Evolutionary conservation across 352 stramenopile genomes (phyloP), one percentile per base, ranked within the genome.

Genomic region (Globisporangium mamillatum): DNA sequence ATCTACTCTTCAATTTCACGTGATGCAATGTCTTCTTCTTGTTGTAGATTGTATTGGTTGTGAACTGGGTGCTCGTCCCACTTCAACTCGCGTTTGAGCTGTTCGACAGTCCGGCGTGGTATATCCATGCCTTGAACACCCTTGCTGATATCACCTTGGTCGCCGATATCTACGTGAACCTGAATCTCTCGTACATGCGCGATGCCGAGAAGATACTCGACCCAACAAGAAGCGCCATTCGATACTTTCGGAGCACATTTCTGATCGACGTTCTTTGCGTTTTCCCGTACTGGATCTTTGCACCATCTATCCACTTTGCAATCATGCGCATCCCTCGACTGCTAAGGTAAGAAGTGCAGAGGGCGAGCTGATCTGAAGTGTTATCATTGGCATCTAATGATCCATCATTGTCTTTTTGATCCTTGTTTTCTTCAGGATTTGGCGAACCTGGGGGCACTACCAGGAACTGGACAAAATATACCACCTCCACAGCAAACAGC

Each of bases 131-230:
- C 3, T 1, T 77, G 0, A 85, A 89, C 53, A 44, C 54, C 0
- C 5, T 89, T 12, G 75, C 73, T 6, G 77, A 78, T 48, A 4
- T 76, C 12, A 52, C 74, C 1, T 54, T 90, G 4, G 69, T 70
- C 9, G 64, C 72, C 10, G 81, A 90, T 29, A 63, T 91, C 4
- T 69, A 88, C n/a, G 27, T 89, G 5, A 91, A 89, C 60, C 78
- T 89, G 27, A 86, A 80, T 14, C 67, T 90, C 0, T 86, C 81
- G 5, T 91, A 84, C 64, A 75, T 67, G 4, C 54, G 73, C 8
- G 68, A 90, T 41, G 71, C 78, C 1, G 83, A 91, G 52, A 89
- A 83, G 38, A 90, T 90, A 29, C 69, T 79, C 41, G 70, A 86
- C 20, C 66, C 83, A 3, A 67, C 61, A 8, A 66, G 71, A 53